Conservation (phyloP, 2,329 filamentous ascomycete genomes). For the Cryphonectria radicalis region DNA sequence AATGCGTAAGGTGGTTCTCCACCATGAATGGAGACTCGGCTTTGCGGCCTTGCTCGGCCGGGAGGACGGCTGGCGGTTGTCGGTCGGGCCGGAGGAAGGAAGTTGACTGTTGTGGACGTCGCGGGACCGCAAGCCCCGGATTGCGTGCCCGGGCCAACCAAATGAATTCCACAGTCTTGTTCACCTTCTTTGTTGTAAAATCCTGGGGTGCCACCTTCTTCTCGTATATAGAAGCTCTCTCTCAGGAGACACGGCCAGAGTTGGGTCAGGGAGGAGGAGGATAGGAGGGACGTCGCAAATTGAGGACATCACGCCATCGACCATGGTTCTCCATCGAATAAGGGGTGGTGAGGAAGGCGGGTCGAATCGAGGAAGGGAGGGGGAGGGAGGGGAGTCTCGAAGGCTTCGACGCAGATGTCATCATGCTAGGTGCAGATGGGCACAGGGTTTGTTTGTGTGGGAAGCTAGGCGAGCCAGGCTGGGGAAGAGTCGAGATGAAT, state of each 20-base stretch:
- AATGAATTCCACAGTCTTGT: neutral
- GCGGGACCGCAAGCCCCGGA: constrained; percentile 17
- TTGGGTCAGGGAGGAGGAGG: neutral
- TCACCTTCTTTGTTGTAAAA: constrained; percentile 1
- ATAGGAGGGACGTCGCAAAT: neutral
- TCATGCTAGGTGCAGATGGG: constrained; percentile 7
- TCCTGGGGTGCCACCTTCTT: constrained; percentile 10
- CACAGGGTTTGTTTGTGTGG: neutral
- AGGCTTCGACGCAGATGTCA: constrained; percentile 16
- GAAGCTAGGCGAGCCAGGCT: neutral
- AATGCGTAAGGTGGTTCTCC: constrained; percentile 1
- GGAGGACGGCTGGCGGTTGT: constrained; percentile 24
- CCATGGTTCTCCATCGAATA: neutral
- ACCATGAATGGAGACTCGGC: constrained; percentile 15
- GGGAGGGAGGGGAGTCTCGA: neutral
- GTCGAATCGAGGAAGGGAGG: neutral
- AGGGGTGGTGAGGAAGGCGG: too few relatives aligned
- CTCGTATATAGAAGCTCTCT: neutral
- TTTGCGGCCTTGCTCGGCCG: constrained; percentile 9
- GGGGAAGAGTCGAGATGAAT: neutral
- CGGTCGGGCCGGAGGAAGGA: constrained; percentile 22
- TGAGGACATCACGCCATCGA: constrained; percentile 28
- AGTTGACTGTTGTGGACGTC: neutral
- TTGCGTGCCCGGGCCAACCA: constrained; percentile 19
- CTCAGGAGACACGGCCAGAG: neutral